Base-by-base conservation (phyloP, 495 filamentous ascomycete species). In the Penicillium alfredii region DNA sequence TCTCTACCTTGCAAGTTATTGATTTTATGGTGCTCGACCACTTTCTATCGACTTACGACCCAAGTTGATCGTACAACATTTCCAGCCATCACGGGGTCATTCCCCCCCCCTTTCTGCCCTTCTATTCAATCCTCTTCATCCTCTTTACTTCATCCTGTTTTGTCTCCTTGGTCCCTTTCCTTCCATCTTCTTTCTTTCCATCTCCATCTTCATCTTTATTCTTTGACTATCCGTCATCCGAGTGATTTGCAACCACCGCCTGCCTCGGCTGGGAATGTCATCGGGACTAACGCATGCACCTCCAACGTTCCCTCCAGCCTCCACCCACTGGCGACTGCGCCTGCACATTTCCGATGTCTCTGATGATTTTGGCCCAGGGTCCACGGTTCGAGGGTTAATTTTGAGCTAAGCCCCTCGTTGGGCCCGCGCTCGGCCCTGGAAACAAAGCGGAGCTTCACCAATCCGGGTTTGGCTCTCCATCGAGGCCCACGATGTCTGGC, bases 261-360 rank as follows among this genome's bases (percentile, higher is more conserved):
- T 37, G 35, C 36, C 38, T 41, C 38, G 38, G 38, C n/a, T n/a
- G n/a, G n/a, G n/a, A n/a, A n/a, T n/a, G n/a, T n/a, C n/a, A n/a
- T 32, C 24, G 23, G 31, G 16, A 21, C 5, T 23, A 9, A 15
- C 14, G 15, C 15, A 34, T 25, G 23, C 23, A 25, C 23, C 23
- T 9, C 23, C 23, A 4, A 25, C 23, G 8, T 29, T 22, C 35
- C 31, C 29, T 21, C 42, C n/a, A n/a, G n/a, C 47, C 30, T 40
- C 50, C 50, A 53, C 35, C 43, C 51, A 47, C 47, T 24, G 47
- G 22, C 40, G 35, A 40, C 35, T 40, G 41, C 29, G 21, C 41
- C 48, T 44, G 52, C 52, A 55, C 52, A 45, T 52, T 56, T 42
- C 42, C 33, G 39, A 53, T 47, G 40, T 8, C 17, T 24, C 22